Evolutionary conservation across 306 rosid genomes (phyloP).

Genomic region (Oemleria cerasiformis): DNA sequence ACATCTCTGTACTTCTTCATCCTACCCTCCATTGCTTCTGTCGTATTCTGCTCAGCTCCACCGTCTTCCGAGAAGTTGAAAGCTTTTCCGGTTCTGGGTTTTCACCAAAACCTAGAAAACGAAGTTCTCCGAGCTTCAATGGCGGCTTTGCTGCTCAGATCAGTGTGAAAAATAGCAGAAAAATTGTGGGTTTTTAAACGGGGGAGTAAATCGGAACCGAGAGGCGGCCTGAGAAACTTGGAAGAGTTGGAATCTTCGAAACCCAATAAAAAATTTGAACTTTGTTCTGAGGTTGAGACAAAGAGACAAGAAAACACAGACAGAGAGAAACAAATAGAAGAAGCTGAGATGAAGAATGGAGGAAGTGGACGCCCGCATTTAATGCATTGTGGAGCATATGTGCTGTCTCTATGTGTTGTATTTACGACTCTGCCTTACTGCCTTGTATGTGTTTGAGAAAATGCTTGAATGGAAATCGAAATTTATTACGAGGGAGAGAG

Average conservation of each 20-base stretch:
- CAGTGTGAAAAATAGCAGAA: not conserved
- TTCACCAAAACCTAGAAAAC: not conserved
- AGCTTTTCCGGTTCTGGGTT: not conserved
- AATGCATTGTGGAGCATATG: not conserved
- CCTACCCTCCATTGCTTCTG: slow-evolving; percentile 53
- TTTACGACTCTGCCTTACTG: not conserved
- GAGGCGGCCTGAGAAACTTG: slow-evolving; percentile 7
- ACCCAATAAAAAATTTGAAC: slow-evolving; percentile 5
- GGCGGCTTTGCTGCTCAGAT: not conserved
- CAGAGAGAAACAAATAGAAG: not conserved
- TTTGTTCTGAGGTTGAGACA: slow-evolving; percentile 6
- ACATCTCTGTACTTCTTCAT: slow-evolving; percentile 67
- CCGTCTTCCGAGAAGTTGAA: slow-evolving; percentile 1
- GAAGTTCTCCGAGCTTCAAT: not conserved
- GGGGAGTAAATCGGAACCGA: slow-evolving; percentile 38
- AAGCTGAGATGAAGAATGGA: not conserved
- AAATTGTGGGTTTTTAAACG: not conserved
- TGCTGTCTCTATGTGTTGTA: not conserved
- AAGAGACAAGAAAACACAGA: slow-evolving; percentile 11
- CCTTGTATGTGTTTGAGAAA: not conserved
- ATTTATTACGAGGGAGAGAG: not conserved
- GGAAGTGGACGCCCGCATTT: slow-evolving; percentile 26
- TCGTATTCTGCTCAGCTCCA: not conserved
- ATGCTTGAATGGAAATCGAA: not conserved
- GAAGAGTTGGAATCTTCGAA: slow-evolving; percentile 5